phyloP scores from a whole-genome alignment of 306 rosid species.

The Quercus dentata region DNA sequence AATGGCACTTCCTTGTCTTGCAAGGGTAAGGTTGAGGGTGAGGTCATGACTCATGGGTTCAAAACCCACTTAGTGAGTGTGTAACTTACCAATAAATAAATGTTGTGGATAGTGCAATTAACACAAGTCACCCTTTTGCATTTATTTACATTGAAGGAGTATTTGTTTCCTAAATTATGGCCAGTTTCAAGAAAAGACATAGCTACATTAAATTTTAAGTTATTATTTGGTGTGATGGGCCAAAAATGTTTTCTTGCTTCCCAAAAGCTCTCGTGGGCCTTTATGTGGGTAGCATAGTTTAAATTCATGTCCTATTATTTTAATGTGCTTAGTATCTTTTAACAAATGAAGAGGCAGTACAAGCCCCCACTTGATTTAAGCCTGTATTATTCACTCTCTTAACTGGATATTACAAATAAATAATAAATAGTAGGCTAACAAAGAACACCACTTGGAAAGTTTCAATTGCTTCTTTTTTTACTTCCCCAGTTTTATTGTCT shows the following conservation, averaged over 20 bases:
- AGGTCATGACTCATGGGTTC: too few relatives aligned
- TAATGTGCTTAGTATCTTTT: neutral
- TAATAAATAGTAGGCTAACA: neutral
- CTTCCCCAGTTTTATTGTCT: too few relatives aligned
- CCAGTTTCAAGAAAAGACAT: neutral
- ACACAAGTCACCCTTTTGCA: neutral
- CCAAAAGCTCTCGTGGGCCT: neutral
- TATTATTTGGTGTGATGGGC: neutral
- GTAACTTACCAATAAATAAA: too few relatives aligned
- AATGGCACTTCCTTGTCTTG: too few relatives aligned
- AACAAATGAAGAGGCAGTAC: neutral
- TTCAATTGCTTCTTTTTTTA: neutral
- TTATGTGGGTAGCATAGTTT: neutral
- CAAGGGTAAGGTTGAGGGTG: too few relatives aligned
- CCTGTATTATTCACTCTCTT: neutral
- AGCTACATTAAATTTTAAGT: neutral
- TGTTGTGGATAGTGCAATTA: neutral
- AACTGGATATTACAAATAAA: neutral
- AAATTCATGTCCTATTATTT: neutral
- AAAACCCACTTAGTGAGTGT: too few relatives aligned
- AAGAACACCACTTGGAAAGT: neutral
- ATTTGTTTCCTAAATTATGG: neutral
- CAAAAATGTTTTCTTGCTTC: neutral
- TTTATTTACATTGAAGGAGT: neutral
- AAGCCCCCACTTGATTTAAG: neutral